phyloP scores from a whole-genome alignment of 2,329 filamentous ascomycete genomes.

The Coniochaeta sp. region DNA sequence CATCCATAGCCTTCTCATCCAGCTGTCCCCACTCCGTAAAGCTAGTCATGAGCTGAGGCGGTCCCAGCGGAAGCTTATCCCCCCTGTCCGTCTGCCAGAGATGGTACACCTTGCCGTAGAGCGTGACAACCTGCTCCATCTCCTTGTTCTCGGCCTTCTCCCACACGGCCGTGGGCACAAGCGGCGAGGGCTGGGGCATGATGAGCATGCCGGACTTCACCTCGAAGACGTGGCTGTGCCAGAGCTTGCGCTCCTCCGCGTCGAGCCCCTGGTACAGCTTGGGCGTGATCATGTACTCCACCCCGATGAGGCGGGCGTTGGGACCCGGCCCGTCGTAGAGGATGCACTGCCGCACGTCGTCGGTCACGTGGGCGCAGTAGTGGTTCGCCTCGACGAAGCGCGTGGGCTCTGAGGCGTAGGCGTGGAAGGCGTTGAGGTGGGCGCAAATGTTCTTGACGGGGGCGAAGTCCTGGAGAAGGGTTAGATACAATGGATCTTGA shows the following conservation, averaged over 20 bases:
- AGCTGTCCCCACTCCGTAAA: slow-evolving; percentile 42
- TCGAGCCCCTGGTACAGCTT: slow-evolving; percentile 60
- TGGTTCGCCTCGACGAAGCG: slow-evolving; percentile 73
- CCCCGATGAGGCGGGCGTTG: slow-evolving; percentile 68
- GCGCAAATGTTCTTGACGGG: slow-evolving; percentile 72
- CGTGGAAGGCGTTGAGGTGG: slow-evolving; percentile 81
- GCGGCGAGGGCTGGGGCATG: slow-evolving; percentile 53
- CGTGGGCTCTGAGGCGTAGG: slow-evolving; percentile 65
- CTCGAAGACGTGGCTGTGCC: slow-evolving; percentile 73
- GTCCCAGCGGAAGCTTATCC: slow-evolving; percentile 46
- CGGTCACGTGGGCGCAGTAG: slow-evolving; percentile 73
- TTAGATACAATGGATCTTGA: background rate
- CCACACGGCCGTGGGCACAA: slow-evolving; percentile 57
- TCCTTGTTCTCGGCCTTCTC: slow-evolving; percentile 70
- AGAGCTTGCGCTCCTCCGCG: slow-evolving; percentile 62
- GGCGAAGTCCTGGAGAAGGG: slow-evolving; percentile 51
- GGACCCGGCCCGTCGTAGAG: slow-evolving; percentile 67
- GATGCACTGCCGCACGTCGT: slow-evolving; percentile 75
- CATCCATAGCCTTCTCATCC: slow-evolving; percentile 32
- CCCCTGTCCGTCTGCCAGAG: slow-evolving; percentile 80
- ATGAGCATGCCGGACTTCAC: slow-evolving; percentile 76
- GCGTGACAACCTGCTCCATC: slow-evolving; percentile 66
- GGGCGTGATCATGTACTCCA: slow-evolving; percentile 82
- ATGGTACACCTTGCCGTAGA: slow-evolving; percentile 83
- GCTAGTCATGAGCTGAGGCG: slow-evolving; percentile 48